Evolutionary conservation across 495 filamentous ascomycete species (phyloP), one percentile per base, ranked within the genome.

Genomic region (Aspergillus haitiensis): DNA sequence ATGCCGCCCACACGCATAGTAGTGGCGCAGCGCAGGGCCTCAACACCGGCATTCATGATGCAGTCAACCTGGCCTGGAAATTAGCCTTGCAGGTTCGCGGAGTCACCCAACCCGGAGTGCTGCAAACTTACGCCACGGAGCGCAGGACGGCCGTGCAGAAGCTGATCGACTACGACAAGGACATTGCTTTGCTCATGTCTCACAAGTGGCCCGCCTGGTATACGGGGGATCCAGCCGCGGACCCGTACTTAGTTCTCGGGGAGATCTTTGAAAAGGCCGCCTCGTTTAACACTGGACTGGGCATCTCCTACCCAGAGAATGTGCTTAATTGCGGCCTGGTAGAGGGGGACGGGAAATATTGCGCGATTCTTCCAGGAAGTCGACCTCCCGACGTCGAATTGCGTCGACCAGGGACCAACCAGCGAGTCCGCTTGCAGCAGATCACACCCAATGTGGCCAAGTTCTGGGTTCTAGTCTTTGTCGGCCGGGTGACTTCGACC

Each of bases 41-140:
- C 70, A 83, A 83, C 63, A 78, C 74, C 0, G 79, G 80, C 1
- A 64, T 83, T 15, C 76, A 82, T 47, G 80, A 82, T 54, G 74
- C 78, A 2, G 72, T 76, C 3, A 81, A 81, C 45, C 67, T 83
- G 1, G 69, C 62, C 5, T 83, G 79, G 79, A 82, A 83, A 58
- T 63, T 83, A 5, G 72, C 74, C 6, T 63, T 74, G 7, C 58
- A 70, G 5, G 64, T 82, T 11, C 63, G 67, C 31, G 74, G 75
- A 8, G 33, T 70, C 9, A 65, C 70, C 5, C 56, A 62, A 2
- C 60, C 68, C 0, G 64, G 62, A 13, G 57, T 78, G 7, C 70
- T 82, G 0, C 35, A 73, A 7, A 78, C 78, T 3, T 82, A 81
- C 47, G 63, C 72, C 18, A 40, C 53, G 3, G 80, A 82, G 52